Percentiles rank a stretch among this genome's conserved stretches.
phyloP scores from a whole-genome alignment of 768 basidiomycete species.

The Xanthoconium stramineum region DNA sequence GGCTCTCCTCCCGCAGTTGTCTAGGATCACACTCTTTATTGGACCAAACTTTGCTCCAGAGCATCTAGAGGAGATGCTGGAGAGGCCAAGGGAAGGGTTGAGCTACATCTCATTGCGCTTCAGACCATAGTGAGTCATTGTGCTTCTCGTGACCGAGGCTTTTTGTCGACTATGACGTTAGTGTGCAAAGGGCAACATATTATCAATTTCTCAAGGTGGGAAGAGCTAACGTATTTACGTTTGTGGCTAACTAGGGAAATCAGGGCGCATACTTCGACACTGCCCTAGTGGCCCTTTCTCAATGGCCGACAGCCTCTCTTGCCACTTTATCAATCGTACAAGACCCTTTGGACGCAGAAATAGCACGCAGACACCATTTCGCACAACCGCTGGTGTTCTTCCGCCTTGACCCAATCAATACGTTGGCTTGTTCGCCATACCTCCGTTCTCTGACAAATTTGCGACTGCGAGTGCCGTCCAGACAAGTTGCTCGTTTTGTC shows the following conservation, averaged over 20 bases:
- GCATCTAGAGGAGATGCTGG: slow-evolving; percentile 69
- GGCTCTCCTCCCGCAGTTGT: slow-evolving; percentile 48
- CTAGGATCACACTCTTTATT: slow-evolving; percentile 57
- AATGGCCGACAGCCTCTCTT: slow-evolving; percentile 52
- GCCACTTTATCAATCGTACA: slow-evolving; percentile 60
- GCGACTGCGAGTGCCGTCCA: slow-evolving; percentile 68
- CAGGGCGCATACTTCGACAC: slow-evolving; percentile 86
- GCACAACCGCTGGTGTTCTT: slow-evolving; percentile 92
- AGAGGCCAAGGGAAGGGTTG: slow-evolving; percentile 45
- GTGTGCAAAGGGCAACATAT: slow-evolving; percentile 73
- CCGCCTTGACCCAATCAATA: slow-evolving; percentile 55
- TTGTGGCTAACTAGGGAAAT: not conserved
- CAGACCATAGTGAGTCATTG: slow-evolving; percentile 68
- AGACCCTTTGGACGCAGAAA: slow-evolving; percentile 50
- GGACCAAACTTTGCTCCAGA: slow-evolving; percentile 80
- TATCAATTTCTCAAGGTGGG: slow-evolving; percentile 74
- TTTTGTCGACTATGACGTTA: slow-evolving; percentile 6
- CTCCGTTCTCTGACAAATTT: slow-evolving; percentile 49
- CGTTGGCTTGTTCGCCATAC: slow-evolving; percentile 43
- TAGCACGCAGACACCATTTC: slow-evolving; percentile 40
- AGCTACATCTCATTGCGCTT: slow-evolving; percentile 64
- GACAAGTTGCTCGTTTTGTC: slow-evolving; percentile 50
- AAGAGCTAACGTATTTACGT: not conserved
- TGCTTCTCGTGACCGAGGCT: not conserved
- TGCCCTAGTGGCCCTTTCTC: slow-evolving; percentile 55